phyloP scores from a whole-genome alignment of 108 stramenopile genomes.

The Fragilaria crotonensis region DNA sequence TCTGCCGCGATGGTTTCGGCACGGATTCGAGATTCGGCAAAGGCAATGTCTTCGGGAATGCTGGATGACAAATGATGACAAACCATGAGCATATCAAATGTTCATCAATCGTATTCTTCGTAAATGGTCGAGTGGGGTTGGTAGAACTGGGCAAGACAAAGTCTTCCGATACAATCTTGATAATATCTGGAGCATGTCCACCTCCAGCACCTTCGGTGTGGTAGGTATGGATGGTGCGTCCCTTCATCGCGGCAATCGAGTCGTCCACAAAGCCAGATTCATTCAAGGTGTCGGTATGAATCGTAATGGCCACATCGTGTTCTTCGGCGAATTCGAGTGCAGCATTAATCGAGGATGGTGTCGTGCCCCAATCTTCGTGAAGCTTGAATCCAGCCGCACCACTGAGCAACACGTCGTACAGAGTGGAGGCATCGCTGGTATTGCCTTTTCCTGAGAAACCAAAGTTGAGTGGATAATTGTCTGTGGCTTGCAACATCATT shows the following conservation, averaged over 20 bases:
- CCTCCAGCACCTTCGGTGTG: slow-evolving; percentile 86
- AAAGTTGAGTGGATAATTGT: slow-evolving; percentile 88
- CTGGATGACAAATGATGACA: slow-evolving; percentile 87
- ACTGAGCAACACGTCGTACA: slow-evolving; percentile 57
- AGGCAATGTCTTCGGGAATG: slow-evolving; percentile 95
- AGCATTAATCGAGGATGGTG: slow-evolving; percentile 91
- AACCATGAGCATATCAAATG: slow-evolving; percentile 99
- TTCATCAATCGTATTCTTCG: slow-evolving; percentile 96
- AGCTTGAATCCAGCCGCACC: slow-evolving; percentile 95
- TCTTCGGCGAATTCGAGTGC: slow-evolving; percentile 86
- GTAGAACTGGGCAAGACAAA: slow-evolving; percentile 94
- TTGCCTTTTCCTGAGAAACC: slow-evolving; percentile 98
- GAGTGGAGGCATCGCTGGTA: slow-evolving; percentile 55
- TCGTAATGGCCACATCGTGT: slow-evolving; percentile 91
- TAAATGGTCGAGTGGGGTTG: slow-evolving; percentile 96
- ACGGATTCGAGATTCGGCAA: slow-evolving; percentile 94
- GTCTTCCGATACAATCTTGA: slow-evolving; percentile 87
- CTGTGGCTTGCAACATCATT: slow-evolving; percentile 95
- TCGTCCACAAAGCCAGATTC: slow-evolving; percentile 93
- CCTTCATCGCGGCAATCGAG: slow-evolving; percentile 91
- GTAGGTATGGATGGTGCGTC: slow-evolving; percentile 92
- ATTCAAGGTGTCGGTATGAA: slow-evolving; percentile 98
- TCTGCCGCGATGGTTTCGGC: slow-evolving; percentile 98
- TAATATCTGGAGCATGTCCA: slow-evolving; percentile 98
- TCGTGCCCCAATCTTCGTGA: slow-evolving; percentile 99